Percentiles rank a stretch among this genome's conserved stretches.
These are phyloP conservation scores for Penicillium cinerascens DNA, from an alignment of 495 filamentous ascomycete genomes.

Conservation along the genomic window DNA sequence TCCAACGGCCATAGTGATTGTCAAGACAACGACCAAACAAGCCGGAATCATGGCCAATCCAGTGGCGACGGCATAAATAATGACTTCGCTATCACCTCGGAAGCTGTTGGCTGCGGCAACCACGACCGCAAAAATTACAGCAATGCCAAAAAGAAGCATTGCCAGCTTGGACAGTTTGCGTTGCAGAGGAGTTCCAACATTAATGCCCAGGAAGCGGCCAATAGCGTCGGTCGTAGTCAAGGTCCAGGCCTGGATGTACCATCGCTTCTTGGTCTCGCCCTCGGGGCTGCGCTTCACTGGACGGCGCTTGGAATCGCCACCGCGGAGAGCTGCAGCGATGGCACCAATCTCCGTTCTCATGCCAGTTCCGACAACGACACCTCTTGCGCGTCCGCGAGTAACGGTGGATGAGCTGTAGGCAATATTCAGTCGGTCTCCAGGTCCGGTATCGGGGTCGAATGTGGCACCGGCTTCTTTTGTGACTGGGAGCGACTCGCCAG, in stretches of 20 bases:
- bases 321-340: conserved; percentile 61
- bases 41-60: conserved; percentile 70
- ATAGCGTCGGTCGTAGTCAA: conserved; percentile 63
- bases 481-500: conserved; percentile 75
- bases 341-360: conserved; percentile 71
- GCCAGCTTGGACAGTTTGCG: conserved; percentile 68
- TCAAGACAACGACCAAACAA: conserved; percentile 71
- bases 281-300: conserved; percentile 55
- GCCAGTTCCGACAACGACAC: conserved; percentile 67
- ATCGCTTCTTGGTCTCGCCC: conserved; percentile 58
- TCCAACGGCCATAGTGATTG: conserved; percentile 71
- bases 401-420: conserved; percentile 69
- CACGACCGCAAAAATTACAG: conserved; percentile 65
- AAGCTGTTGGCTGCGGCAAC: conserved; percentile 61
- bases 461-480: conserved; percentile 50
- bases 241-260: conserved; percentile 66
- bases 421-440: conserved; percentile 69
- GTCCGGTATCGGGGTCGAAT: conserved; percentile 50
- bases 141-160: conserved; percentile 63
- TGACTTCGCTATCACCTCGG: conserved; percentile 56
- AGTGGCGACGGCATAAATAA: conserved; percentile 71
- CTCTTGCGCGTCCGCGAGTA: conserved; percentile 65
- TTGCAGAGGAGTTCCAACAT: conserved; percentile 66
- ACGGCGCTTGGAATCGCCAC: conserved; percentile 41
- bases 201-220: conserved; percentile 67